Evolutionary conservation across 371 early-diverging fungal species (phyloP).

Genomic region (Rhizopus microsporus): DNA sequence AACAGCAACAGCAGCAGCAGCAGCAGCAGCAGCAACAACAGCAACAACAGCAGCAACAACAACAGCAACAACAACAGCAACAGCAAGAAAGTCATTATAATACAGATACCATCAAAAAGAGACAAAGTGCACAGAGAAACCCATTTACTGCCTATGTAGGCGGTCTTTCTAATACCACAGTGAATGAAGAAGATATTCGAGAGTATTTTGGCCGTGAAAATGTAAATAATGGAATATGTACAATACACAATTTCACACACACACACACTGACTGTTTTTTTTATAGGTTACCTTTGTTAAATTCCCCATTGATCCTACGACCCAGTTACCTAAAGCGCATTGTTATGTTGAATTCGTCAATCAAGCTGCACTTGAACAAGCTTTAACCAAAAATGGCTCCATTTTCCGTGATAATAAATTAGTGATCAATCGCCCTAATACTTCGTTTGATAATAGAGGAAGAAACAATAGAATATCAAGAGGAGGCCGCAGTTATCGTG

Average conservation of each 20-base stretch:
- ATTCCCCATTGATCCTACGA: constrained; percentile 45
- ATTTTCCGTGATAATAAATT: constrained; percentile 42
- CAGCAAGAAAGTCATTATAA: constrained; percentile 2
- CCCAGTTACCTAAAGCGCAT: constrained; percentile 45
- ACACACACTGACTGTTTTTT: no score
- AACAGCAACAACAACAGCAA: neutral
- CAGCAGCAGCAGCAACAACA: constrained; percentile 6
- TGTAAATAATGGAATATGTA: constrained; percentile 22
- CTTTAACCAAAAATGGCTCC: constrained; percentile 43
- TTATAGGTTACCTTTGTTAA: constrained; percentile 39
- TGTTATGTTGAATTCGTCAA: constrained; percentile 51
- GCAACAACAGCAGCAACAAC: constrained; percentile 2
- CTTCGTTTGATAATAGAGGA: constrained; percentile 25
- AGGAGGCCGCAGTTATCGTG: constrained; percentile 34
- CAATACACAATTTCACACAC: neutral
- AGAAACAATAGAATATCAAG: constrained; percentile 15
- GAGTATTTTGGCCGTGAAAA: constrained; percentile 47
- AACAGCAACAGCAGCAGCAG: constrained; percentile 8
- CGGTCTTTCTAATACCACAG: constrained; percentile 36
- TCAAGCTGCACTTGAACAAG: constrained; percentile 38
- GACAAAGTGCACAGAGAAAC: constrained; percentile 40
- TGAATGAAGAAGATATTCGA: constrained; percentile 49
- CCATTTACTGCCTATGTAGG: constrained; percentile 47
- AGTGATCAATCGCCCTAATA: constrained; percentile 47
- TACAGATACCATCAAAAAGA: constrained; percentile 16